Conservation (phyloP, 208 protist species). For the Borovskyia barvae region DNA sequence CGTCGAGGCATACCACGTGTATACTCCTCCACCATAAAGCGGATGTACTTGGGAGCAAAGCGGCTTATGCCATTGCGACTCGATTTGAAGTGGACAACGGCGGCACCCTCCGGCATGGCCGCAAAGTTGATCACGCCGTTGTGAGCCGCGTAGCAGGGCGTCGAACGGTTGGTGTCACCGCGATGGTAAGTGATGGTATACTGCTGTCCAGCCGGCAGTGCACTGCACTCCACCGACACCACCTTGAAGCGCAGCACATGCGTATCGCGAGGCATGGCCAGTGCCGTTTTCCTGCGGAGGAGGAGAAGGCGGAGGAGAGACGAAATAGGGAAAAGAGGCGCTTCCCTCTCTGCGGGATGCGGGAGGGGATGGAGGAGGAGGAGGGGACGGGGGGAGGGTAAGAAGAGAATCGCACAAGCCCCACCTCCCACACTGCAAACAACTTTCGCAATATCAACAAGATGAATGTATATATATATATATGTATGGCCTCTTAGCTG, state of each 20-base stretch:
- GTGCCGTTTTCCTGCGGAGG: background rate
- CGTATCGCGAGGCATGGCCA: constrained; percentile 46
- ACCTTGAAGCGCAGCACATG: constrained; percentile 84
- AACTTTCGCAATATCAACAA: no score
- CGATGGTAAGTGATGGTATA: constrained; percentile 81
- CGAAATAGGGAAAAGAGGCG: no score
- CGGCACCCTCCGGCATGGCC: constrained; percentile 77
- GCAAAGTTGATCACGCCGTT: constrained; percentile 72
- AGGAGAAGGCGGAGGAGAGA: background rate
- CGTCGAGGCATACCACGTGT: constrained; percentile 59
- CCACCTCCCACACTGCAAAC: no score
- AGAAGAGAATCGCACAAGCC: no score
- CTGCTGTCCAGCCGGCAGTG: constrained; percentile 66
- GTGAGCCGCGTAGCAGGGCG: constrained; percentile 67
- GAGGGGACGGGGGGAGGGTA: no score
- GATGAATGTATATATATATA: no score
- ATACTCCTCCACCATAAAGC: constrained; percentile 83
- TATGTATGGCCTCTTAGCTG: no score
- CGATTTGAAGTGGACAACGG: constrained; percentile 78
- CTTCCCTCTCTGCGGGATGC: no score
- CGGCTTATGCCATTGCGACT: constrained; percentile 37
- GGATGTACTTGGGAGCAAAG: constrained; percentile 79
- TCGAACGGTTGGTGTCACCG: constrained; percentile 66
- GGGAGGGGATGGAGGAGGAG: no score
- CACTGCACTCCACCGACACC: constrained; percentile 52